Evolutionary conservation across 768 basidiomycete species (phyloP), one percentile per base, ranked within the genome.

Genomic region (Lepiota subincarnata): DNA sequence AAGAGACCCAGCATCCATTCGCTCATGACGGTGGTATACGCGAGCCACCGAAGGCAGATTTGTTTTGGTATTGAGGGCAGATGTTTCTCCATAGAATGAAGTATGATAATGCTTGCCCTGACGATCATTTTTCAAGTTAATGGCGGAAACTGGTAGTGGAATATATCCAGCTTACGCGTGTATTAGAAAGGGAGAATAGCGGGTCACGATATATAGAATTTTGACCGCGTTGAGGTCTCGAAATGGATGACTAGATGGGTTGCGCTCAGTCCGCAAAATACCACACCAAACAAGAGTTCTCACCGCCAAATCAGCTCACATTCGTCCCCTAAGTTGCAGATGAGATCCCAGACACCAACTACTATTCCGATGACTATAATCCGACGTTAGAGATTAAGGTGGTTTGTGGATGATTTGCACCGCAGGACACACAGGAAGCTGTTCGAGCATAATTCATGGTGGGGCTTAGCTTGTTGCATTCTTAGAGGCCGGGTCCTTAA

Each of bases 171-270:
- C 31, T 31, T 11, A 31, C 31, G 31, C 7, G 10, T 31, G 31
- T 31, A 31, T 11, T 31, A 39, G 12, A 4, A 49, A 49, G 10
- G 48, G 37, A 3, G 36, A 24, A 16, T 49, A 49, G 10, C 48
- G 48, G 6, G 48, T 49, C 37, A 39, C n/a, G 19, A 49, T 49
- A 38, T 49, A 49, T 11, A 49, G 22, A 7, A 49, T 39, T 16
- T 49, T 36, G 1, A 38, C 35, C 18, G 48, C 36, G 14, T 31
- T 49, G 14, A 38, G 16, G 1, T 39, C 22, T 2, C 22, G 11
- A 0, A 38, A n/a, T 12, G 48, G 39, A 26, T 22, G 48, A 11
- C 48, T 49, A 39, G 11, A 38, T 26, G 20, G n/a, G 7, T 39
- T 7, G 14, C 4, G 10, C 26, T 37, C 39, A 14, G 31, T 31